Base-by-base conservation (phyloP, 169 alveolate species). In the Cryptosporidium sp. region DNA sequence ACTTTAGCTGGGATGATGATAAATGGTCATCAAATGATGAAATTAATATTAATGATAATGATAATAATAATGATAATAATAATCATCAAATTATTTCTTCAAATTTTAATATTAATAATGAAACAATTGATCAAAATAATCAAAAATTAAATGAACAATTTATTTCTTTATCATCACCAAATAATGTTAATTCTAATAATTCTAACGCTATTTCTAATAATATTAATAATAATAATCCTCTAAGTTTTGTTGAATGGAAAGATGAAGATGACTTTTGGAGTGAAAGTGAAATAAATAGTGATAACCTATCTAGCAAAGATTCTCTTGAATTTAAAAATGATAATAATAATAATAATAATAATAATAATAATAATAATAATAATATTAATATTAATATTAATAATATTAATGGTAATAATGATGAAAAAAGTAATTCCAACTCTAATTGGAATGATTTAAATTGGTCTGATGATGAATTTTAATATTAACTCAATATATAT, bases 381-480 rank as follows among this genome's bases (percentile, higher is more conserved):
- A 45, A 45, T 42, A 52, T 0, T 23, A 44, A 0, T 42, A 45
- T 37, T 42, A 52, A 44, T 23, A 44, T 0, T 42, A 16, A n/a
- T 70, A 39, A 45, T 44, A n/a, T n/a, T 42, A 14, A n/a, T 16
- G 16, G 7, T 4, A 26, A 70, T 51, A 37, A 45, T 44, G 33
- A 44, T 45, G 18, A 71, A 14, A 70, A 44, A 14, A 23, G 7
- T 53, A 31, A 21, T 4, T 23, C 23, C 18, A 71, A 71, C 31
- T 71, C 85, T 37, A 44, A 45, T 45, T 71, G 85, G 85, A 39
- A 51, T 45, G 70, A 71, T 29, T 44, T 71, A 6, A 58, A 71
- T 12, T 71, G 85, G 85, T 45, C 52, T 29, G 42, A 44, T 18
- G 61, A 71, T 29, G 37, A 71, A 44, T 45, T 45, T 16, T 45